Base-by-base conservation (phyloP, 2,329 filamentous ascomycete genomes). In the Parastagonospora nodorum region DNA sequence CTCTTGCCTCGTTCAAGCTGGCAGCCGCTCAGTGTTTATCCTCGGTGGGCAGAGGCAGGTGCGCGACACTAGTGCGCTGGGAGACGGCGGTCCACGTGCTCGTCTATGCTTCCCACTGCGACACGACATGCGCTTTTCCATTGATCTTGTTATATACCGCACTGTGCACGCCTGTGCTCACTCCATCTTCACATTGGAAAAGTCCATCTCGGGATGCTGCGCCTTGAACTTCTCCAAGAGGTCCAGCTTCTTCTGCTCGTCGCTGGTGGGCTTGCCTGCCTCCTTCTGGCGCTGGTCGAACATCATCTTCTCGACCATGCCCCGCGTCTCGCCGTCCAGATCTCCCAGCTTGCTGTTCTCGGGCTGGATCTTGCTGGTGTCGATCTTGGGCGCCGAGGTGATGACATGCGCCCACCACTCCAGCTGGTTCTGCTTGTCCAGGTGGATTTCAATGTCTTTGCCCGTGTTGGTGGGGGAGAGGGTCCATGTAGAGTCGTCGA, bases 261-360 rank as follows among this genome's bases (percentile, higher is more conserved):
- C 94, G 60, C 90, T 96, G 10, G 88, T 92, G 40, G 92, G 90
- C 75, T 88, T 83, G 4, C 94, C 94, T 75, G 84, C 80, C 80
- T 97, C 92, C 85, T 99, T 99, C 80, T 97, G 92, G 61, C 89
- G 83, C 82, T 99, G 94, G 79, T 99, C 94, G 68, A 84, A 99
- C 94, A 99, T 99, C 94, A 99, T 99, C 85, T 99, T 99, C 85
- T 99, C 94, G 38, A 99, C 94, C 93, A 99, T 97, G 51, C 87
- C 84, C 58, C 94, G 84, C 46, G 94, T 99, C 81, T 96, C 89
- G 54, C 94, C 94, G 71, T 97, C 93, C 61, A 99, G 80, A 74
- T 99, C 94, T 50, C 89, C 87, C 68, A 99, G 81, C 75, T 92
- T 96, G 71, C 88, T 92, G 72, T 88, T 92, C 77, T 97, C 94